These are phyloP conservation scores for Dionaea muscipula DNA, from an alignment of 179 eudicot species.

Conservation along the genomic window DNA sequence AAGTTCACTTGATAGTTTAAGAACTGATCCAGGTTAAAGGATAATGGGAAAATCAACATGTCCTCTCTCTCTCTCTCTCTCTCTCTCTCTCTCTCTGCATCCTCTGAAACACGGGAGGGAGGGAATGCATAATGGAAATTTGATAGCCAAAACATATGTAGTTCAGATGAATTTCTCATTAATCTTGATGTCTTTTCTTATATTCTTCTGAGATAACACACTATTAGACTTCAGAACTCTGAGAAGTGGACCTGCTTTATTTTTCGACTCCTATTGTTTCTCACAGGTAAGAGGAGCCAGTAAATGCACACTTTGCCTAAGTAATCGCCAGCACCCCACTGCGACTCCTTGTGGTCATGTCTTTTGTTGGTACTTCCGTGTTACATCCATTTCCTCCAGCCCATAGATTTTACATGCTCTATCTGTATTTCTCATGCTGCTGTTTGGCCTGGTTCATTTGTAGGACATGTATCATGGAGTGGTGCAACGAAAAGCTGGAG, in stretches of 20 bases:
- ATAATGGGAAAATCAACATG: no score
- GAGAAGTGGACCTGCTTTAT: no score
- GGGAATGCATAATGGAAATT: no score
- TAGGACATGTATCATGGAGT: conserved; percentile 98
- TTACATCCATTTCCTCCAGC: background rate
- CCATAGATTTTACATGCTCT: background rate
- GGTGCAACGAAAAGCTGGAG: conserved; percentile 99
- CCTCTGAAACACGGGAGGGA: no score
- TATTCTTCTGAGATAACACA: no score
- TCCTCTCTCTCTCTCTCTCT: background rate
- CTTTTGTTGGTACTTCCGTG: conserved; percentile 73
- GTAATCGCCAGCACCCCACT: conserved; percentile 82
- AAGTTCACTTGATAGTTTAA: no score
- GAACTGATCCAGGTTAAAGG: no score
- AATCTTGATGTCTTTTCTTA: background rate
- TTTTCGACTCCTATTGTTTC: background rate
- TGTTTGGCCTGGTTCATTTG: conserved; percentile 6
- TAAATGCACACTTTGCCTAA: conserved; percentile 88
- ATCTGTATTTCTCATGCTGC: conserved; percentile 1
- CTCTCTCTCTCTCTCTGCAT: no score
- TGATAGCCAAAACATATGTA: no score
- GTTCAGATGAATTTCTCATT: no score
- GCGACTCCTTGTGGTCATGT: conserved; percentile 99
- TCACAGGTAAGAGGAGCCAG: conserved; percentile 45
- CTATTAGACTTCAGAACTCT: no score